A percentile compares a stretch with the other conserved stretches of the same genome.
phyloP scores from a whole-genome alignment of 1,284 basidiomycete genomes.

The Microbotryum violaceum region DNA sequence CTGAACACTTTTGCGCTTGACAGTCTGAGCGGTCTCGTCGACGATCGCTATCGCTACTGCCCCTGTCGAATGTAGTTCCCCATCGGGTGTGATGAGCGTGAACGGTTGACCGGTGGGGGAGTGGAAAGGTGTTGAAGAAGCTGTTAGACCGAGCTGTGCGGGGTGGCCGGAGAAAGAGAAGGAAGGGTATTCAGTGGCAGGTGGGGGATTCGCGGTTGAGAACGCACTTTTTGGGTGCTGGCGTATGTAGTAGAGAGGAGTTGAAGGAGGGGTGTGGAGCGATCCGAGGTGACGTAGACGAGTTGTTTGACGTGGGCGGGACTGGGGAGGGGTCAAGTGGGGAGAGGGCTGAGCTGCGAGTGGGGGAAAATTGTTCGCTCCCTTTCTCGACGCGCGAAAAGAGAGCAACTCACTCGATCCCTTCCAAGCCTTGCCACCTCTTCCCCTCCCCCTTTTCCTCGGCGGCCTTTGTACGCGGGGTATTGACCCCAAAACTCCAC shows the following conservation, averaged over 20 bases:
- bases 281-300: conserved; percentile 25
- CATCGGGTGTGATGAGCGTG: conserved; percentile 16
- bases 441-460: not conserved
- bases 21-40: not conserved
- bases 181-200: no score
- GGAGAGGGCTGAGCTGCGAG: not conserved
- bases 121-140: conserved; percentile 29
- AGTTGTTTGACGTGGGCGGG: conserved; percentile 13
- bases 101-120: conserved; percentile 7
- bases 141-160: conserved; percentile 18
- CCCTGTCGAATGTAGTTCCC: not conserved
- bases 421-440: conserved; percentile 5
- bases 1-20: not conserved
- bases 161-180: not conserved
- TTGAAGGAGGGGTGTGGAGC: conserved; percentile 19
- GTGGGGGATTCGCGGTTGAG: no score
- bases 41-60: conserved; percentile 26
- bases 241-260: conserved; percentile 10
- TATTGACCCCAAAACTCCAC: conserved; percentile 24
- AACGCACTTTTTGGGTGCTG: conserved; percentile 2
- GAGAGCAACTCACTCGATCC: conserved; percentile 10
- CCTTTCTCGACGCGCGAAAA: no score
- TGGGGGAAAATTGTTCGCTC: not conserved
- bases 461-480: no score
- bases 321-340: not conserved